Conservation (phyloP, 495 filamentous ascomycete genomes). For the Cladorrhinum samala region DNA sequence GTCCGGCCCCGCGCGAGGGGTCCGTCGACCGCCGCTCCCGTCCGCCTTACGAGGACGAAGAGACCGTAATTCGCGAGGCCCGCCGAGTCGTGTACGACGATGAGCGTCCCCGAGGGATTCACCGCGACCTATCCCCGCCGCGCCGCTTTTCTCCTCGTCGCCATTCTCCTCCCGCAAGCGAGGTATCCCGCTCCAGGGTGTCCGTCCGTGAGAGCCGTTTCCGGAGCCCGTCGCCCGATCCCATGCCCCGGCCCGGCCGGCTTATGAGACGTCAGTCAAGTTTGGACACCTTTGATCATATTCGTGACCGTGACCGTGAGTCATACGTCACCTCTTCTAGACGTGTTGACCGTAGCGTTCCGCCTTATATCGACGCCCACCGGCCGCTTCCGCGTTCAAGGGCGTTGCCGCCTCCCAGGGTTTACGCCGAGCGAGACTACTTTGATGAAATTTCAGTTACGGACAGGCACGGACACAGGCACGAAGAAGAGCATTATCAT, state of each 20-base stretch:
- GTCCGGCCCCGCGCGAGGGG: conserved; percentile 23
- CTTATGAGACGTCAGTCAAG: conserved; percentile 39
- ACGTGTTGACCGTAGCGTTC: conserved; percentile 37
- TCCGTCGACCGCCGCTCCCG: conserved; percentile 25
- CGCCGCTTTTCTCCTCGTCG: conserved; percentile 8
- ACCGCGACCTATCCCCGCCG: conserved; percentile 4
- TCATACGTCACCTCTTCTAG: conserved; percentile 38
- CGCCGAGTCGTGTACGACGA: conserved; percentile 36
- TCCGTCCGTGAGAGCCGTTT: conserved; percentile 30
- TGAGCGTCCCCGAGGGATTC: conserved; percentile 13
- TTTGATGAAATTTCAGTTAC: conserved; percentile 59
- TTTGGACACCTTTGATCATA: conserved; percentile 46
- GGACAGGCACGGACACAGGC: conserved; percentile 50
- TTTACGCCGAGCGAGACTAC: conserved; percentile 47
- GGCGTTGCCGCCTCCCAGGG: conserved; percentile 40
- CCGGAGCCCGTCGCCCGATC: conserved; percentile 32
- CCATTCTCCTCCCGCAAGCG: conserved; percentile 23
- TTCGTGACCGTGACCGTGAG: conserved; percentile 42
- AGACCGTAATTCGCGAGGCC: conserved; percentile 28
- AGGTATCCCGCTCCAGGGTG: conserved; percentile 26
- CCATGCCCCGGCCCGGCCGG: conserved; percentile 16
- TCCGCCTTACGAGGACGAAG: conserved; percentile 32
- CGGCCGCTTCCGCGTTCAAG: conserved; percentile 40
- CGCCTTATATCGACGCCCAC: conserved; percentile 46
- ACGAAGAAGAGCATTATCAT: conserved; percentile 62